Evolutionary conservation across 768 basidiomycete genomes (phyloP), one percentile per base, ranked within the genome.

Genomic region (Suillus paluster): DNA sequence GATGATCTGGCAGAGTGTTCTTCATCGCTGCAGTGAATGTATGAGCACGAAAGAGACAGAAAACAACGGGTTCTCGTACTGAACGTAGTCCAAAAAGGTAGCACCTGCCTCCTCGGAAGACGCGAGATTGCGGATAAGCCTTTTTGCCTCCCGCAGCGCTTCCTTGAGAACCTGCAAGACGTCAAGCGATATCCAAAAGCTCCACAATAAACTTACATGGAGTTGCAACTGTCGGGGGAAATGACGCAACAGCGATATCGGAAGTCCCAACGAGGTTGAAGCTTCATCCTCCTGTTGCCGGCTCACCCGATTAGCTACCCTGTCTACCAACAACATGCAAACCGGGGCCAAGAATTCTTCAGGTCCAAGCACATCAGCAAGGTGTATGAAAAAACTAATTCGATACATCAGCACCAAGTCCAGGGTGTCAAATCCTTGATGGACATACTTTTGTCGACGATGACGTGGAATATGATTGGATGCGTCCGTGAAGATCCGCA

Each of bases 401-500:
- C 12, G 1, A 38, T 23, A 19, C 1, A 30, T 71, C 25, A 72
- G 63, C 25, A 50, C 38, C 30, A 57, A 59, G 30, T 55, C 59
- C 46, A 45, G 14, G 11, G 36, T 21, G 34, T 8, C 30, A 10
- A 42, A 34, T n/a, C 23, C 49, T 34, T 36, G 36, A 34, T 66
- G 58, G 19, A 78, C 86, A 34, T 10, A 96, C 95, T 89, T 90
- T 59, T 91, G 88, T 49, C 94, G 90, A 25, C 97, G 89, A 75
- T 99, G 97, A 5, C 92, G 88, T 17, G 97, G 97, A 60, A 99
- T 86, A 68, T 98, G 92, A 60, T 86, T 88, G 4, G 91, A 86
- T 12, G 97, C 97, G 72, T 97, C 96, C 0, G 95, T 94, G 77
- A 99, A 99, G 49, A 97, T 89, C 14, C 86, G 87, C 17, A 99